Evolutionary conservation across 75 land plant species (phyloP), one percentile per base, ranked within the genome.

Genomic region (Larix kaempferi): DNA sequence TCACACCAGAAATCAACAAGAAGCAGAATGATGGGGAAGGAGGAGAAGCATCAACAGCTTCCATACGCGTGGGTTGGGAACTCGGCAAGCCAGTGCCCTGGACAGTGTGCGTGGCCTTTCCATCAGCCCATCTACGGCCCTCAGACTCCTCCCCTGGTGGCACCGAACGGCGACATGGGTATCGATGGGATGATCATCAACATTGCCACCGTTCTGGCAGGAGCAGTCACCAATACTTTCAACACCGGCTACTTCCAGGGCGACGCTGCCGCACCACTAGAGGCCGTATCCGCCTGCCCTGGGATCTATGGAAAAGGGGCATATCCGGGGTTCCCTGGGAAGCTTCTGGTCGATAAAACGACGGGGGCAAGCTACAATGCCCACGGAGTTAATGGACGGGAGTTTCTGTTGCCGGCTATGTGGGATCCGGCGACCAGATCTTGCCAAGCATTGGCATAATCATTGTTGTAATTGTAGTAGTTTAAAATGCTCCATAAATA

Each of bases 271-370:
- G 75, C 69, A 1, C 81, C 81, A 8, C 57, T 78, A 16, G 83
- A 78, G 25, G 81, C 83, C 3, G 83, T 60, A 39, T 59, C 81
- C 11, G 83, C 33, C 33, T 82, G 83, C 35, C 52, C 63, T 8
- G 83, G 83, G 12, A 84, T 84, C 13, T 84, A 76, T 37, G 86
- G 86, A 5, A 69, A 41, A 13, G 86, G 86, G 17, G 85, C 85
- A 4, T 84, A 52, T 61, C 80, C 85, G 59, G 86, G 86, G 4
- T 60, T 73, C 66, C 85, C 85, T 0, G 85, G 85, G n/a, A 58
- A 84, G 71, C 79, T 84, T 17, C 19, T 63, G 19, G 65, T 76
- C 14, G 85, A 84, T 52, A 57, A 61, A 3, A 78, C 56, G 21
- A 57, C 86, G 2, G 69, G 85, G 21, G 79, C 33, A 7, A 82